Evolutionary conservation across 352 stramenopile species (phyloP), one percentile per base, ranked within the genome.

Genomic region (Globisporangium orthogonon): DNA sequence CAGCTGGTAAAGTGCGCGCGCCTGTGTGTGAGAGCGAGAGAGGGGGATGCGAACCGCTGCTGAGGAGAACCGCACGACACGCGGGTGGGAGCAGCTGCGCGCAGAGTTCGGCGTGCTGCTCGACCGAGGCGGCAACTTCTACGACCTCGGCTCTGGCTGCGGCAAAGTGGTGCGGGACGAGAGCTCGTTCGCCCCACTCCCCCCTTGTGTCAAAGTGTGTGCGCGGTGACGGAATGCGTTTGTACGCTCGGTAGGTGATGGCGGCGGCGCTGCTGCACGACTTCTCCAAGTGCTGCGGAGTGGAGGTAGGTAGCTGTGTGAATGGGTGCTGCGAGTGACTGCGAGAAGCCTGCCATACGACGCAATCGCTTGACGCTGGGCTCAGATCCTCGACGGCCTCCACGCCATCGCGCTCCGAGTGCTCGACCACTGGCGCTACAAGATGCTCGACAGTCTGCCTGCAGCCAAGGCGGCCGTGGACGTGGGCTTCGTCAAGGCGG

Each of bases 121-220:
- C 49, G 77, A 87, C 49, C 74, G 74, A 55, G 73, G 77, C 47
- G 77, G 77, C 23, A 82, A 77, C 43, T 87, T 87, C 54, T 87
- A 87, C 62, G 77, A 87, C 44, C 76, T 87, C 18, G 77, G 77
- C 46, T 87, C 77, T 10, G 77, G 77, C 15, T 87, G 77, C 50
- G 77, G 77, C 58, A 87, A 87, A 87, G 77, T 86, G 58, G 77
- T 87, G 58, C 40, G 74, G 63, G 0, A 41, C 13, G 3, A 9
- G 29, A 11, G 46, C 28, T 6, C 2, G n/a, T n/a, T n/a, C n/a
- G n/a, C n/a, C n/a, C n/a, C n/a, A 13, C 18, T 13, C 45, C 23
- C 11, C 11, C 11, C 1, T 15, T 13, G 13, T 6, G 1, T 4
- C 13, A 40, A 10, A n/a, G n/a, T n/a, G n/a, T n/a, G n/a, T n/a